Percentiles rank a stretch among this genome's conserved stretches.
Evolutionary conservation across 2,329 filamentous ascomycete species (phyloP).

Genomic region (Thielaviopsis cerberus): DNA sequence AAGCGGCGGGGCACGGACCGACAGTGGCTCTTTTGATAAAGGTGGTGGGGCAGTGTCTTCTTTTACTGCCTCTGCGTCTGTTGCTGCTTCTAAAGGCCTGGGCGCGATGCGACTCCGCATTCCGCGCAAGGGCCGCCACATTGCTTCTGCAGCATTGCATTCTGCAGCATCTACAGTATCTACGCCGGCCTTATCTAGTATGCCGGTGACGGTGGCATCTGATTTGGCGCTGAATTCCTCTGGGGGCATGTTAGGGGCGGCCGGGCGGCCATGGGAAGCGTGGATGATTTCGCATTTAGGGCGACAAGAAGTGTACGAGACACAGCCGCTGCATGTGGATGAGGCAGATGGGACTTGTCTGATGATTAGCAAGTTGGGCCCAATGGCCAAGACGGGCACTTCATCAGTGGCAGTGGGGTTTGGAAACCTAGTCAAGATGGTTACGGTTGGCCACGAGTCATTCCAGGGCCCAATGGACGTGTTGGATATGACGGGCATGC

Average conservation of each 20-base stretch:
- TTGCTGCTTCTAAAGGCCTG: background rate
- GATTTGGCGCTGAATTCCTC: background rate
- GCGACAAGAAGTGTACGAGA: constrained; percentile 27
- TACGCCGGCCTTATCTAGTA: background rate
- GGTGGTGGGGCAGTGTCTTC: background rate
- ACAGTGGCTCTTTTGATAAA: background rate
- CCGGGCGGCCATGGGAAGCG: constrained; percentile 32
- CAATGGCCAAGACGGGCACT: constrained; percentile 42
- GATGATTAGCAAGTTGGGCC: constrained; percentile 47
- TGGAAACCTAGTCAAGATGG: constrained; percentile 54
- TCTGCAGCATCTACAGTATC: background rate
- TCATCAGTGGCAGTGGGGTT: constrained; percentile 51
- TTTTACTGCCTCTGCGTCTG: no score
- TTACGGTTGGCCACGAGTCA: constrained; percentile 46
- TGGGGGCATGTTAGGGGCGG: background rate
- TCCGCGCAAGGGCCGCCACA: constrained; percentile 11
- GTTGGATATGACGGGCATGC: constrained; percentile 12
- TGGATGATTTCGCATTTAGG: constrained; percentile 33
- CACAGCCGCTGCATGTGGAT: constrained; percentile 24
- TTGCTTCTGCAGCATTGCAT: constrained; percentile 1
- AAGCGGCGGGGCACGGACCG: background rate
- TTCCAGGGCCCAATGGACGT: constrained; percentile 29
- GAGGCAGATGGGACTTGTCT: constrained; percentile 31
- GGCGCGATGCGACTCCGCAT: constrained; percentile 10
- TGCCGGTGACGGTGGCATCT: background rate